These are phyloP conservation scores for Xylariaceae sp. DNA, from an alignment of 2,329 filamentous ascomycete species.

Conservation along the genomic window DNA sequence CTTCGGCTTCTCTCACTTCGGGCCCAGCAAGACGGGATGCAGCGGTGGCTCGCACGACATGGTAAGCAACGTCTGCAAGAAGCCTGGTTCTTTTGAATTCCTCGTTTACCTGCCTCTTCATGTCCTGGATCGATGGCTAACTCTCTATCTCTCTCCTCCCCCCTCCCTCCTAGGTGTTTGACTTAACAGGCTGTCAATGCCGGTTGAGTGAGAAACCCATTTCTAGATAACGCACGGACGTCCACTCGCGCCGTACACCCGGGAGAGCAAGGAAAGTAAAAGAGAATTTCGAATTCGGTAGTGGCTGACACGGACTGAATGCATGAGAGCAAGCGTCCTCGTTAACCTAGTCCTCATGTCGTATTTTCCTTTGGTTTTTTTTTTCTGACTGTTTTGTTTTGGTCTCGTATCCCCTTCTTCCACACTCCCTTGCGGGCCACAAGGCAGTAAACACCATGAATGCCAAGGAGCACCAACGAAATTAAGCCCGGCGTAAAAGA, in stretches of 20 bases:
- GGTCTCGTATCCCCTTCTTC: no score
- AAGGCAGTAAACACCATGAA: no score
- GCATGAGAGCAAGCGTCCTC: no score
- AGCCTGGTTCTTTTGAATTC: background rate
- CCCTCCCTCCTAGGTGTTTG: slow-evolving; percentile 3
- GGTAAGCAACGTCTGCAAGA: slow-evolving; percentile 47
- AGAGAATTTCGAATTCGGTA: background rate
- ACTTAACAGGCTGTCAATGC: slow-evolving; percentile 2
- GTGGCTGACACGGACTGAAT: no score
- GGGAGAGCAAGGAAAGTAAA: background rate
- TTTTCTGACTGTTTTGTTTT: no score
- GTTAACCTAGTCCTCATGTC: no score
- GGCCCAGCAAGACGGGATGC: slow-evolving; percentile 65
- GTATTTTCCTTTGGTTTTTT: no score
- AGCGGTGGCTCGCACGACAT: slow-evolving; percentile 80
- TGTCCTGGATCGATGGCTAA: background rate
- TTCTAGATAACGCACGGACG: background rate
- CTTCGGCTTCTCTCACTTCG: slow-evolving; percentile 67
- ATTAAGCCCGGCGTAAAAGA: no score
- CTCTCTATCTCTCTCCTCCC: background rate
- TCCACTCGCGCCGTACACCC: no score
- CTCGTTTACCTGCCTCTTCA: background rate
- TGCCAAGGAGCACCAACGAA: no score
- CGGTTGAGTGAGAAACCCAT: background rate
- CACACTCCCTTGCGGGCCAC: no score